Conservation (phyloP, 2,329 filamentous ascomycete species). For the Pseudocercospora ulei region DNA sequence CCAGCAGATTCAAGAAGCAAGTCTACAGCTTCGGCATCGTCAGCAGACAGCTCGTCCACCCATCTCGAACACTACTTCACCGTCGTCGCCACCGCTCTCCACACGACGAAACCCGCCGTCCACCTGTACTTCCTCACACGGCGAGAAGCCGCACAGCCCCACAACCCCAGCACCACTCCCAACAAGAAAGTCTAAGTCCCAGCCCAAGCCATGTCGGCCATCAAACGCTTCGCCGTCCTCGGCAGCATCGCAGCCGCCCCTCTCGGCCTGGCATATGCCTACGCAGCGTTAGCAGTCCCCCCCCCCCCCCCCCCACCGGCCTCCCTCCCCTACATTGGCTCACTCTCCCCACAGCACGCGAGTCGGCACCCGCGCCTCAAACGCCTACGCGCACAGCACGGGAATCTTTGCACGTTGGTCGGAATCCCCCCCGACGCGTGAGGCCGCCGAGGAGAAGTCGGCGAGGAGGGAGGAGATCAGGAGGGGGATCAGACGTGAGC, state of each 20-base stretch:
- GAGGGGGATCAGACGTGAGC: conserved; percentile 10
- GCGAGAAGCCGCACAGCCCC: conserved; percentile 1
- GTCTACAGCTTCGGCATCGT: not conserved
- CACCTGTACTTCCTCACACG: conserved; percentile 13
- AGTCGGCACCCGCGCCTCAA: conserved; percentile 12
- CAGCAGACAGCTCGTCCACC: not conserved
- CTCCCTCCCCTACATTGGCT: conserved; percentile 4
- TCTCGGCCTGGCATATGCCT: conserved; percentile 9
- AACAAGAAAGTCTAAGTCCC: not conserved
- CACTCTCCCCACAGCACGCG: conserved; percentile 2
- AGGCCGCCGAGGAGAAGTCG: conserved; percentile 11
- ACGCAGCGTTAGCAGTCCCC: conserved; percentile 10
- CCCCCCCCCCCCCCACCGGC: not conserved
- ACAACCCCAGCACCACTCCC: conserved; percentile 2
- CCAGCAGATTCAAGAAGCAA: conserved; percentile 3
- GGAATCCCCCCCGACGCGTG: not conserved
- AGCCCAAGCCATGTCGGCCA: conserved; percentile 11
- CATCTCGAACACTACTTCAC: conserved; percentile 13
- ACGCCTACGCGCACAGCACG: conserved; percentile 14
- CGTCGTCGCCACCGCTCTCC: conserved; percentile 12
- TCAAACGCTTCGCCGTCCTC: conserved; percentile 11
- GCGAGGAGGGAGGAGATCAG: conserved; percentile 8
- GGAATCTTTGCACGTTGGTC: conserved; percentile 8
- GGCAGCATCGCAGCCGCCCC: conserved; percentile 12
- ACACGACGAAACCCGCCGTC: conserved; percentile 13